Evolutionary conservation across 1,284 basidiomycete species (phyloP), one percentile per base, ranked within the genome.

Genomic region (Austroboletus novae-zelandiae): DNA sequence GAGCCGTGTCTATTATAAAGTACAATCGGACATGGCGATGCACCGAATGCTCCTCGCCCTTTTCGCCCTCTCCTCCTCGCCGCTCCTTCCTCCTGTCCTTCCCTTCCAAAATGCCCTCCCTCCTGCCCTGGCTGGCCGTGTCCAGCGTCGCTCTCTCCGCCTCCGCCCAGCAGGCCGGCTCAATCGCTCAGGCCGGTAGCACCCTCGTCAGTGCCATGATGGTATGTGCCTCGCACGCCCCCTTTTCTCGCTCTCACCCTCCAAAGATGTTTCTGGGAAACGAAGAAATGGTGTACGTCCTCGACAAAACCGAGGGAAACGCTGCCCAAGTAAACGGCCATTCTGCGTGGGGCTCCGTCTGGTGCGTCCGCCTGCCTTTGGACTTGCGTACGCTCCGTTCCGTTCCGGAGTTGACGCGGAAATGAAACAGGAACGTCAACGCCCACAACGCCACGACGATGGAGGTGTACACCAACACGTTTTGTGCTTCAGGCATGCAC

Each of bases 401-500:
- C 25, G 25, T 27, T 27, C 25, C 25, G 25, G 25, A 3, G 25
- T 8, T 27, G 25, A 6, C 9, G 20, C 39, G 39, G 39, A n/a
- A 27, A 42, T 44, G 29, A 60, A 32, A 7, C 35, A 68, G 62
- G 65, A 57, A 68, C 43, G 47, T 60, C 15, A 65, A 72, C 13
- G 69, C 78, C 1, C 78, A 77, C 52, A 66, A 74, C 8, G 71
- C 79, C 2, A 71, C 72, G 17, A 58, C 74, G 0, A 85, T 95
- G 86, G 85, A 88, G 50, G 77, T 96, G 39, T 59, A 70, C 47
- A 89, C 87, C 37, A 95, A 95, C 68, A 76, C 82, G 13, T 96
- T 96, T 74, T 94, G 89, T 61, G 81, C 88, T 13, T 87, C 86
- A 15, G 86, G 85, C 46, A 84, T 78, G 81, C 83, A 84, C 62